phyloP scores from a whole-genome alignment of 2,329 filamentous ascomycete species.

The Apiospora phragmitis region DNA sequence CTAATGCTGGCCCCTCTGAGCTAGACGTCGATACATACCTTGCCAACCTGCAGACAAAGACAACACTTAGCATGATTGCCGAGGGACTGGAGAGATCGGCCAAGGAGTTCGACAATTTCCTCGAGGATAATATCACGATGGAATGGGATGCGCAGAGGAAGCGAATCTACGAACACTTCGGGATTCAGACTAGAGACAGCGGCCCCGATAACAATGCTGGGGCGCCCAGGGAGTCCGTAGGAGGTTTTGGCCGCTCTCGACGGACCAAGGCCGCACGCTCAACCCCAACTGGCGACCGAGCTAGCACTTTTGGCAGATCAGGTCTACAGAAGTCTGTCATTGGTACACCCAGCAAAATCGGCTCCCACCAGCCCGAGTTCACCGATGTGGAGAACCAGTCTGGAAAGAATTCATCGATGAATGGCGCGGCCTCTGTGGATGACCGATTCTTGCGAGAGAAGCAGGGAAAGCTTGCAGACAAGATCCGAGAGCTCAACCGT shows the following conservation, averaged over 20 bases:
- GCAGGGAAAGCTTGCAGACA: constrained; percentile 77
- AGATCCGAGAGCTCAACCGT: constrained; percentile 76
- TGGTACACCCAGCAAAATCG: constrained; percentile 71
- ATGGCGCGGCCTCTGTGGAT: constrained; percentile 58
- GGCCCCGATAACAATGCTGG: constrained; percentile 32
- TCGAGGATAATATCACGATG: constrained; percentile 92
- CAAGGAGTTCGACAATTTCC: constrained; percentile 87
- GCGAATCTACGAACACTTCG: constrained; percentile 95
- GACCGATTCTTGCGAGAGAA: constrained; percentile 81
- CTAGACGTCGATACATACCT: constrained; percentile 78
- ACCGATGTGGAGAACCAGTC: constrained; percentile 65
- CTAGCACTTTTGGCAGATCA: constrained; percentile 64
- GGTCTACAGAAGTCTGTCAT: constrained; percentile 83
- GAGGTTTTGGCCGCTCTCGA: constrained; percentile 61
- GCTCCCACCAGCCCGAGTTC: constrained; percentile 65
- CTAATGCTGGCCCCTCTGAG: constrained; percentile 45
- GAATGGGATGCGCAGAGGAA: constrained; percentile 95
- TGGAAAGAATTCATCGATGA: constrained; percentile 45
- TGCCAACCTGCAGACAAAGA: constrained; percentile 83
- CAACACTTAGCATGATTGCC: constrained; percentile 85
- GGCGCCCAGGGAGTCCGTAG: constrained; percentile 48
- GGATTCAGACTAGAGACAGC: constrained; percentile 67
- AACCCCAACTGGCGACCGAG: constrained; percentile 37
- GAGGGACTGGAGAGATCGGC: constrained; percentile 89
- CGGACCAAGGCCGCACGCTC: constrained; percentile 41